A percentile compares a stretch with the other conserved stretches of the same genome.
These are phyloP conservation scores for Chlorella sp. DNA, from an alignment of 139 green algal genomes.

Conservation along the genomic window DNA sequence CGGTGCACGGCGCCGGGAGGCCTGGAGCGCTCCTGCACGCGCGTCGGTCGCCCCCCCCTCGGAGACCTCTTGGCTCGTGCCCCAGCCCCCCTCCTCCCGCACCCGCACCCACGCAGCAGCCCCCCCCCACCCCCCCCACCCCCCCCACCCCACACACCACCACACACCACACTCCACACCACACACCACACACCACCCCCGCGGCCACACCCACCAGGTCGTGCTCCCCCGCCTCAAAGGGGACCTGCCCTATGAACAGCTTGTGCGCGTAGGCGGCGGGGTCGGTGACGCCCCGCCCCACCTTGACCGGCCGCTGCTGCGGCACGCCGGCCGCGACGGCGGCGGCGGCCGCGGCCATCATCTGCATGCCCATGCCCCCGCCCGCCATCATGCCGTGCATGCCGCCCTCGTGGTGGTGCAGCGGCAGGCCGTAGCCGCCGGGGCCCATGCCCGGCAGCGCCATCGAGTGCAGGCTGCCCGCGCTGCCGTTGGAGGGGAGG, in stretches of 20 bases:
- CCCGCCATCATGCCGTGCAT: constrained; percentile 10
- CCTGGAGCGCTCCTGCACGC: too few relatives aligned
- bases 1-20: too few relatives aligned
- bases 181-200: neutral
- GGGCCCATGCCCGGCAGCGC: constrained; percentile 3
- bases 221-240: constrained; percentile 37
- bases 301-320: constrained; percentile 18
- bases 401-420: neutral
- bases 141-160: neutral
- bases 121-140: neutral
- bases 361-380: constrained; percentile 11
- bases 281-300: constrained; percentile 41
- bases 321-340: neutral
- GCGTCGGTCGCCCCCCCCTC: too few relatives aligned
- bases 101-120: too few relatives aligned
- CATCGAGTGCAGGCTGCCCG: constrained; percentile 19
- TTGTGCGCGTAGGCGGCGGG: constrained; percentile 43
- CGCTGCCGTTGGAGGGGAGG: constrained; percentile 13
- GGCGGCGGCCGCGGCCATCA: constrained; percentile 20
- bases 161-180: too few relatives aligned
- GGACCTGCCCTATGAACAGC: constrained; percentile 61
- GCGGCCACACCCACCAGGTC: neutral
- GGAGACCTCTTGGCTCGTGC: too few relatives aligned
- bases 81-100: too few relatives aligned
- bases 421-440: constrained; percentile 12